Conservation (phyloP, 768 basidiomycete genomes). For the Gymnopilus dilepis region DNA sequence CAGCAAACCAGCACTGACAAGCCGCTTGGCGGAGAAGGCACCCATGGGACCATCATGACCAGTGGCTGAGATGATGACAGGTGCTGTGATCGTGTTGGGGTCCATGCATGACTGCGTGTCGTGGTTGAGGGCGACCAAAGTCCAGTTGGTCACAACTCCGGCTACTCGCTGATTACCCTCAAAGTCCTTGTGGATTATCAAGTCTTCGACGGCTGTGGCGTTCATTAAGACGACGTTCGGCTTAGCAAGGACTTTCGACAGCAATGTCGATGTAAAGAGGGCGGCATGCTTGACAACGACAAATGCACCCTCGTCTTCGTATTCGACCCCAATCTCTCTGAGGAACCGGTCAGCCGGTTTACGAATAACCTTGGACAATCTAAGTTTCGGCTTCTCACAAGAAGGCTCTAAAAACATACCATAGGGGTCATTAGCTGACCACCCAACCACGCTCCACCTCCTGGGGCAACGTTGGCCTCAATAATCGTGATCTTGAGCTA, state of each 20-base stretch:
- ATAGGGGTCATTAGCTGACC: conserved; percentile 82
- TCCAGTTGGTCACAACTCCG: conserved; percentile 59
- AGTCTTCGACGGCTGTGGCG: conserved; percentile 82
- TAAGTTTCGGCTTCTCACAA: not conserved
- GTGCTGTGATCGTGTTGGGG: conserved; percentile 83
- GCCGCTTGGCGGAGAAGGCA: conserved; percentile 79
- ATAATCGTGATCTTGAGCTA: conserved; percentile 61
- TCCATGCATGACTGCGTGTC: conserved; percentile 83
- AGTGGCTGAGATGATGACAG: conserved; percentile 71
- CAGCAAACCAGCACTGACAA: conserved; percentile 75
- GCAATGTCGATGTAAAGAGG: conserved; percentile 77
- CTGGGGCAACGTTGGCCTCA: conserved; percentile 81
- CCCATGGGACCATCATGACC: conserved; percentile 85
- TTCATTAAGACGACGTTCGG: conserved; percentile 80
- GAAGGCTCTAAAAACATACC: conserved; percentile 42
- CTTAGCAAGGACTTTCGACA: conserved; percentile 71
- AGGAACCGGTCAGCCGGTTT: conserved; percentile 81
- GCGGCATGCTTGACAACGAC: conserved; percentile 86
- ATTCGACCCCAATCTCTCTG: conserved; percentile 69
- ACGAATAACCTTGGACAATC: conserved; percentile 60
- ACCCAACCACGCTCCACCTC: conserved; percentile 80
- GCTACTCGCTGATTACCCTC: conserved; percentile 53
- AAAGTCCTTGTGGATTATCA: conserved; percentile 70
- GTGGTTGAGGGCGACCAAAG: conserved; percentile 61
- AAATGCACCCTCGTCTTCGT: conserved; percentile 78